Evolutionary conservation across 2,329 filamentous ascomycete genomes (phyloP).

Genomic region (Aspergillus japonicus): DNA sequence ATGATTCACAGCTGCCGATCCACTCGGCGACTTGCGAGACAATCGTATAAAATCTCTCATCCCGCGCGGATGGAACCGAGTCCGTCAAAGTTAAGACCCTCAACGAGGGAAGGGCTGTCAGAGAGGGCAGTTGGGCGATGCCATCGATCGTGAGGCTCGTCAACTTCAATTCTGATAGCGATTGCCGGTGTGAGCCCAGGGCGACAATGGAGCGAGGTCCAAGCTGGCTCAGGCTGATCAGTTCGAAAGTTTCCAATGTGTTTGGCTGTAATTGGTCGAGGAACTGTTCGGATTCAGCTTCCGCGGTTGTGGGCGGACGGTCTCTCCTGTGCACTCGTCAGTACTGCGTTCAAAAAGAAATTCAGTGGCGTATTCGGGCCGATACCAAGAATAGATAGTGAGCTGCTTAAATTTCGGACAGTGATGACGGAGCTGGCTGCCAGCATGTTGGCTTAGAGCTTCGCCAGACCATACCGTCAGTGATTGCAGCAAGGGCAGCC

Average conservation of each 20-base stretch:
- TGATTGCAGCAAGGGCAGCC: conserved; percentile 57
- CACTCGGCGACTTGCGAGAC: conserved; percentile 54
- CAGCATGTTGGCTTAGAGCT: conserved; percentile 56
- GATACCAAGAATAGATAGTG: conserved; percentile 55
- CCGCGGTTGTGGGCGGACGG: conserved; percentile 44
- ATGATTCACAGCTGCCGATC: conserved; percentile 53
- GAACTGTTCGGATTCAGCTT: conserved; percentile 59
- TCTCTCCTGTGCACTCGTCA: conserved; percentile 34
- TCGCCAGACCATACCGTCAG: conserved; percentile 63
- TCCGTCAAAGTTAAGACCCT: conserved; percentile 52
- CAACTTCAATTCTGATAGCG: conserved; percentile 56
- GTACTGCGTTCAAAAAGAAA: not conserved
- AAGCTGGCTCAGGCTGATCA: conserved; percentile 57
- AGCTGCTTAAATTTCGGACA: conserved; percentile 64
- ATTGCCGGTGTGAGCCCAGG: conserved; percentile 53
- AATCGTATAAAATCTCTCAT: conserved; percentile 53
- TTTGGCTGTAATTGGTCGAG: conserved; percentile 57
- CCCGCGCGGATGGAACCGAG: conserved; percentile 42
- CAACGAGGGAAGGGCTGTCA: conserved; percentile 35
- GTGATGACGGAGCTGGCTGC: conserved; percentile 54
- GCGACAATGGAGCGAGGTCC: conserved; percentile 55
- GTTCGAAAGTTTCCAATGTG: conserved; percentile 58
- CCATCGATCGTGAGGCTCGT: conserved; percentile 49
- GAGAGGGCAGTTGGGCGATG: conserved; percentile 36
- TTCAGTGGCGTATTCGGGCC: not conserved